phyloP scores from a whole-genome alignment of 2,329 filamentous ascomycete genomes.

The Trichoderma arundinaceum region DNA sequence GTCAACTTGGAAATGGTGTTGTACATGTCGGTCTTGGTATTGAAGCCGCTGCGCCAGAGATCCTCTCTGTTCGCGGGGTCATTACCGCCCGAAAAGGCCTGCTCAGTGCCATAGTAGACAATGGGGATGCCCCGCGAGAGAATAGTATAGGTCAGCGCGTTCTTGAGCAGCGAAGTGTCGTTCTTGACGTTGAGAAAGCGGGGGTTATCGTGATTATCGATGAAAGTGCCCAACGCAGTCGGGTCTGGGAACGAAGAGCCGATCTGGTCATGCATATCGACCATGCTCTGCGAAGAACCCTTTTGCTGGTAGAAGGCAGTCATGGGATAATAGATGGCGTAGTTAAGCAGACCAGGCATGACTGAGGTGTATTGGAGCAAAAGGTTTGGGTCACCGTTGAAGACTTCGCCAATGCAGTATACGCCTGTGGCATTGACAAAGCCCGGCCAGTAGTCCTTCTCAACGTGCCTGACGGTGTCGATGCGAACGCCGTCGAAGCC shows the following conservation, averaged over 20 bases:
- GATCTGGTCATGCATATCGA: constrained; percentile 47
- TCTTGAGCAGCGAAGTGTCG: constrained; percentile 63
- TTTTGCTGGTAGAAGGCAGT: constrained; percentile 48
- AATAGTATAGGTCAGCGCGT: constrained; percentile 66
- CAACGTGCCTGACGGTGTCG: constrained; percentile 67
- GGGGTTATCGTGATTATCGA: constrained; percentile 65
- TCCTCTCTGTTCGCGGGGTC: constrained; percentile 63
- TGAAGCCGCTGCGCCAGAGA: constrained; percentile 60
- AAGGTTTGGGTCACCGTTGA: constrained; percentile 58
- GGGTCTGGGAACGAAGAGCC: constrained; percentile 50
- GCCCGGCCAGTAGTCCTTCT: constrained; percentile 61
- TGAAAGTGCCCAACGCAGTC: constrained; percentile 55
- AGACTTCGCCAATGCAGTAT: constrained; percentile 66
- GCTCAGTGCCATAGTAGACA: constrained; percentile 70
- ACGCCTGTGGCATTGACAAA: constrained; percentile 62
- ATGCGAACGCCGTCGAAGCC: constrained; percentile 66
- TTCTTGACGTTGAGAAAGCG: constrained; percentile 58
- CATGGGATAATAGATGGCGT: constrained; percentile 56
- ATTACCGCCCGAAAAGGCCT: constrained; percentile 57
- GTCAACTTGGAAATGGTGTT: constrained; percentile 50
- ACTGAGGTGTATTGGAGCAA: constrained; percentile 58
- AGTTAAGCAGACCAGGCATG: constrained; percentile 67
- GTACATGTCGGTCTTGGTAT: constrained; percentile 55
- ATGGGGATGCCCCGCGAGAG: constrained; percentile 67
- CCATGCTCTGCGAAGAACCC: constrained; percentile 48